phyloP scores from a whole-genome alignment of 306 rosid genomes.

The Castanea sativa region DNA sequence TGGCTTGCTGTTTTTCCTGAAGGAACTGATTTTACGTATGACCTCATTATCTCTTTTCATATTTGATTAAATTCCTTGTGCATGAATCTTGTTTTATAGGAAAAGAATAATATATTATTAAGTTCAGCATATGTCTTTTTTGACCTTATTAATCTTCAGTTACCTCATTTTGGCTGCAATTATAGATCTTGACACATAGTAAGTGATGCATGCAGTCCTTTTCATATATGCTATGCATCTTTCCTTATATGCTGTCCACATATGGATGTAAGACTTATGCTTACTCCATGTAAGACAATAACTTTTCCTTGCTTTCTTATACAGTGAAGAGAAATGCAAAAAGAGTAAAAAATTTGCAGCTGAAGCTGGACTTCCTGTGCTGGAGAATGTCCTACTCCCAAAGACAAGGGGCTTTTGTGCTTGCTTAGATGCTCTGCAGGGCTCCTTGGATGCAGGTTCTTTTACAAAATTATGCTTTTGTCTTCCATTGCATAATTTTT shows the following conservation, averaged over 20 bases:
- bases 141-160: constrained; percentile 10
- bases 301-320: constrained; percentile 21
- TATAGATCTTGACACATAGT: background rate
- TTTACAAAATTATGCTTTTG: constrained; percentile 5
- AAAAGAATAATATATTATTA: background rate
- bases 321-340: constrained; percentile 75
- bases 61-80: constrained; percentile 7
- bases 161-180: constrained; percentile 17
- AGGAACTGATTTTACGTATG: constrained; percentile 93
- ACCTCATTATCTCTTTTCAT: constrained; percentile 21
- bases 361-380: constrained; percentile 68
- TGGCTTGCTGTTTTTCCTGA: constrained; percentile 96
- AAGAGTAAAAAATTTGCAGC: constrained; percentile 64
- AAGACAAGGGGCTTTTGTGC: constrained; percentile 87
- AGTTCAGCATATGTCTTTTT: constrained; percentile 1
- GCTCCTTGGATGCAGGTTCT: constrained; percentile 87
- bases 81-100: background rate
- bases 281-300: constrained; percentile 7
- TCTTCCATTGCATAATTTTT: background rate
- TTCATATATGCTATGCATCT: background rate
- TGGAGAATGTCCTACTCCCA: constrained; percentile 77
- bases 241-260: background rate
- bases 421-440: constrained; percentile 70
- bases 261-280: background rate
- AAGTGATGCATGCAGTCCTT: background rate